Percentiles rank a stretch among this genome's conserved stretches.
phyloP scores from a whole-genome alignment of 2,329 filamentous ascomycete genomes.

The Microdochium trichocladiopsis region DNA sequence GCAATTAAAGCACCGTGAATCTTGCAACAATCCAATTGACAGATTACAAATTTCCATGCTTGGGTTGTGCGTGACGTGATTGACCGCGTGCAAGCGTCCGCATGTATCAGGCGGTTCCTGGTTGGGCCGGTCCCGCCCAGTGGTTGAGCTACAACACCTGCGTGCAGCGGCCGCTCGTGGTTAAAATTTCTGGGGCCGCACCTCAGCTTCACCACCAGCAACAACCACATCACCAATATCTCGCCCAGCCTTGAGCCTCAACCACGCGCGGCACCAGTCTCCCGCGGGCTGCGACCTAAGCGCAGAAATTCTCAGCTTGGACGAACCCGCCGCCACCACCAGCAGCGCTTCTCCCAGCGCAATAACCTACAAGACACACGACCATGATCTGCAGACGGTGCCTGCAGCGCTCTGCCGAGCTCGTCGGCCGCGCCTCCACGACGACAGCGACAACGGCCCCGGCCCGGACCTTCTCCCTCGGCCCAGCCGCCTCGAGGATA shows the following conservation, averaged over 20 bases:
- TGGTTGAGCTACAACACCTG: neutral
- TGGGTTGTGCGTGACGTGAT: too few species aligned
- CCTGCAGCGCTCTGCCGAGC: slow-evolving; percentile 31
- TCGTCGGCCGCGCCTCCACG: slow-evolving; percentile 17
- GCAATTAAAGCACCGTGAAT: neutral
- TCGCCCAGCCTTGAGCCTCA: neutral
- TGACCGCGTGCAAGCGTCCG: too few species aligned
- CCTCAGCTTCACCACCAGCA: neutral
- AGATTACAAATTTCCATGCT: too few species aligned
- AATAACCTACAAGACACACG: neutral
- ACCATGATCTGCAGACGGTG: slow-evolving; percentile 39
- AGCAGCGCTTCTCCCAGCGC: neutral
- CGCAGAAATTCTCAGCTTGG: neutral
- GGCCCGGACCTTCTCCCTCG: slow-evolving; percentile 2
- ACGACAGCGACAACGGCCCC: slow-evolving; percentile 1
- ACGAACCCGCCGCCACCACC: neutral
- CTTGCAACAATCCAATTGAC: neutral
- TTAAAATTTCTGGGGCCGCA: neutral
- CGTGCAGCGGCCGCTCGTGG: neutral
- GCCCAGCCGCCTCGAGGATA: neutral
- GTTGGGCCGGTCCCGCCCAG: neutral
- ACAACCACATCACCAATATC: neutral
- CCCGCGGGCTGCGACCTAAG: neutral
- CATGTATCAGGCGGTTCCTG: too few species aligned
- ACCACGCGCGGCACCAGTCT: neutral